Evolutionary conservation across 495 filamentous ascomycete genomes (phyloP), one percentile per base, ranked within the genome.

Genomic region (Tuber calosporum): DNA sequence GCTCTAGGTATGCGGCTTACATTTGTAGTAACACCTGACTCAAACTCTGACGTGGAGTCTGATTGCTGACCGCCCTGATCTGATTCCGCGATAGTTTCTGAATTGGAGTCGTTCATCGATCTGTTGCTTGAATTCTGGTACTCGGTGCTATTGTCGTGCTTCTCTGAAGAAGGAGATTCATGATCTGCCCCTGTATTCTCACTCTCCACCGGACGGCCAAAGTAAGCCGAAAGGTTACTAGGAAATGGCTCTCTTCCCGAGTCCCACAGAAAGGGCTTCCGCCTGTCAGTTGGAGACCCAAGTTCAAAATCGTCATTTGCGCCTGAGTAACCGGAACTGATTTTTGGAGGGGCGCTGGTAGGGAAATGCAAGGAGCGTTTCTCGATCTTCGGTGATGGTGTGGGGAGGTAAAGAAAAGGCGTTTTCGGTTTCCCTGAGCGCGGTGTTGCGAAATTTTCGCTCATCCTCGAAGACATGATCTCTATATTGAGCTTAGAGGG

Each of bases 381-480:
- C 41, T 75, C 74, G 19, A 80, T 66, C 40, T 75, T 77, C 11
- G 79, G 79, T n/a, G 75, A 78, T 5, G 79, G 79, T 19, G 79
- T 81, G 13, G 79, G 79, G 9, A 81, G 79, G 30, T 81, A 81
- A 22, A 81, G 53, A 42, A 81, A 77, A 20, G 79, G 79, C 19
- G 79, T 80, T 48, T 73, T 80, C 19, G 75, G 78, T 0, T 76
- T 70, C 22, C 70, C 75, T 7, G 53, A 34, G 26, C 53, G 53
- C 5, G 75, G 70, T 42, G 72, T 62, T 6, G 45, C 42, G 7
- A 75, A 40, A 22, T 73, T 73, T 37, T 72, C 74, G n/a, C 72
- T 66, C 26, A 75, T 74, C 9, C 66, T 73, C 19, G 72, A 67
- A 19, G 70, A 77, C 17, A 74, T 71, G 6, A 45, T 66, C n/a